phyloP scores from a whole-genome alignment of 768 basidiomycete genomes.

The Tylopilus rubrobrunneus region DNA sequence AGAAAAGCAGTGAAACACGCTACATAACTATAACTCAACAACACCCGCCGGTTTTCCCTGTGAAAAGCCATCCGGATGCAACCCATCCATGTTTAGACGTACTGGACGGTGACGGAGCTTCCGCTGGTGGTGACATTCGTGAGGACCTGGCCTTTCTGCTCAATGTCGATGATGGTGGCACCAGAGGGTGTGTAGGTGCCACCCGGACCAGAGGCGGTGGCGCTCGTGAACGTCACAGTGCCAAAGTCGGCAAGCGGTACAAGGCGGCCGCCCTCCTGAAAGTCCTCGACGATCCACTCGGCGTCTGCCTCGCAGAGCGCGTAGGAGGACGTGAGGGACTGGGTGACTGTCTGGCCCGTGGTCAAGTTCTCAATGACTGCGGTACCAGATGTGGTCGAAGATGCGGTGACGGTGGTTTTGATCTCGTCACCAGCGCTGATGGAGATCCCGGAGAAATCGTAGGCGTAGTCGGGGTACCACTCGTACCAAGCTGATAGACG shows the following conservation, averaged over 20 bases:
- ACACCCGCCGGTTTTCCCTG: too few relatives aligned
- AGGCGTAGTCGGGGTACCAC: slow-evolving; percentile 16
- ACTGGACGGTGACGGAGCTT: slow-evolving; percentile 1
- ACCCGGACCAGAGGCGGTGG: slow-evolving; percentile 5
- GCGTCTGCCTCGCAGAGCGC: slow-evolving; percentile 16
- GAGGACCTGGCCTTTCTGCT: slow-evolving; percentile 6
- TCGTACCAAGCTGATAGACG: slow-evolving; percentile 20
- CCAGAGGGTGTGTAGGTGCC: slow-evolving; percentile 8
- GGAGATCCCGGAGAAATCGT: slow-evolving; percentile 12
- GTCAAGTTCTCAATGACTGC: slow-evolving; percentile 18
- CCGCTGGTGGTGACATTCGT: slow-evolving; percentile 10
- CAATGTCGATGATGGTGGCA: slow-evolving; percentile 11
- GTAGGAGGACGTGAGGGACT: slow-evolving; percentile 8
- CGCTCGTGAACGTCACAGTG: slow-evolving; percentile 14
- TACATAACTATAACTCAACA: neutral
- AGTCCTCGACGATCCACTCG: slow-evolving; percentile 26
- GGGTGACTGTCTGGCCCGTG: slow-evolving; percentile 3
- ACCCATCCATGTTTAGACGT: slow-evolving; percentile 2
- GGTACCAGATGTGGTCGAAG: slow-evolving; percentile 18
- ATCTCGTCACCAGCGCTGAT: slow-evolving; percentile 16
- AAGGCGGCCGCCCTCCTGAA: neutral
- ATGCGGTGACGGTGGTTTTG: slow-evolving; percentile 13
- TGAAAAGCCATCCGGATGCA: neutral
- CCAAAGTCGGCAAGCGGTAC: slow-evolving; percentile 19
- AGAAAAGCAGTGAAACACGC: neutral